Base-by-base conservation (phyloP, 1,139 yeast species). In the Candida frijolesensis region DNA sequence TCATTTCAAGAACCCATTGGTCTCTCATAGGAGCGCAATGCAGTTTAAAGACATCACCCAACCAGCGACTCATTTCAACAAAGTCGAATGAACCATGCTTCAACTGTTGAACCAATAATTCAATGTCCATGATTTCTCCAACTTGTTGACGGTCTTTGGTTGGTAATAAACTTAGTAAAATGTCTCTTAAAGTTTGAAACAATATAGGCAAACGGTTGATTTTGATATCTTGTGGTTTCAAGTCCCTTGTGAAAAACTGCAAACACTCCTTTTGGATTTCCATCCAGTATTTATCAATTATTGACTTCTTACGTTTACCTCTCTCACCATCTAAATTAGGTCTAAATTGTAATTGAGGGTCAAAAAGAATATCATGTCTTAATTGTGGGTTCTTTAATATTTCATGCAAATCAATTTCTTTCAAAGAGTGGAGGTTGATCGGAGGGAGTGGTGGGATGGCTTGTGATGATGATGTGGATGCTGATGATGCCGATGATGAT, bases 11-110 rank as follows among this genome's bases (percentile, higher is more conserved):
- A 42, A 91, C 96, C 90, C 96, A 87, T 45, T 82, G 74, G 68
- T 90, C 97, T 61, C 98, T 80, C 96, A 90, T 90, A 53, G 98
- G 98, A 10, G 97, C 97, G 71, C 97, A 91, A 66, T 87, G 95
- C 51, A 83, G 79, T 67, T 88, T 87, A 70, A 89, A 85, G 35
- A 87, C 84, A 30, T 78, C 71, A 11, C 88, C 82, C 37, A 89
- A 75, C 89, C 94, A 87, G 51, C 74, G 73, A n/a, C 90, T 80
- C 63, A 89, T 76, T 44, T 80, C 78, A 30, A 82, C 79, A 63
- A 88, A 86, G 66, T 87, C 89, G 61, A 87, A 80, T 25, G 84
- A 79, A 44, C 85, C 84, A 58, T 83, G 85, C 44, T 80, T 72
- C 50, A 91, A 71, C 66, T 89, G 96, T 67, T 89, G 96, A 47